phyloP scores from a whole-genome alignment of 176 grass and related monocot species.

The Paspalum notatum region DNA sequence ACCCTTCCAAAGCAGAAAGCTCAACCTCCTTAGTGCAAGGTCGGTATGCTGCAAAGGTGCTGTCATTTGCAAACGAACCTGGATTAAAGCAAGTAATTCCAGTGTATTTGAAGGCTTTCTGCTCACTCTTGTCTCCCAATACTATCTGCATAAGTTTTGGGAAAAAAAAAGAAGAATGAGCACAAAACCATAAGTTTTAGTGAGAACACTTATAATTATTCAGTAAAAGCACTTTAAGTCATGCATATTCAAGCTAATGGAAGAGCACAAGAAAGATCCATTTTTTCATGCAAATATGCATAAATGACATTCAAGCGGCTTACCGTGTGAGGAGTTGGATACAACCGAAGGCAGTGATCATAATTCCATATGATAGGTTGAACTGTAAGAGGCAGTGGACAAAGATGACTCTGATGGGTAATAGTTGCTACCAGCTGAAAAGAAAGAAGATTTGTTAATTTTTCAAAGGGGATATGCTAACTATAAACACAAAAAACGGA shows the following conservation, averaged over 20 bases:
- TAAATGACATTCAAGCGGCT: conserved; percentile 31
- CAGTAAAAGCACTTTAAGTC: background rate
- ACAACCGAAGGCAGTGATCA: conserved; percentile 89
- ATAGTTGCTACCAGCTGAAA: conserved; percentile 91
- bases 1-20: conserved; percentile 84
- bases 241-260: conserved; percentile 29
- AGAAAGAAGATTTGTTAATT: conserved; percentile 35
- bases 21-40: conserved; percentile 95
- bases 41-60: conserved; percentile 86
- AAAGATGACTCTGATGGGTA: conserved; percentile 98
- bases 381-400: conserved; percentile 92
- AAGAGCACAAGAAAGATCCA: conserved; percentile 33
- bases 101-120: conserved; percentile 97
- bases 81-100: conserved; percentile 98
- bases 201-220: background rate
- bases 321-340: conserved; percentile 95
- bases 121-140: conserved; percentile 85
- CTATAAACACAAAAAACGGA: background rate
- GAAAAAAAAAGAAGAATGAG: conserved; percentile 33
- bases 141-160: conserved; percentile 82
- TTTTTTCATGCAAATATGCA: background rate
- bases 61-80: conserved; percentile 86
- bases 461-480: background rate
- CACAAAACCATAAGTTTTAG: conserved; percentile 5
- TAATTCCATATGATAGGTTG: conserved; percentile 99